Evolutionary conservation across 73 alveolate genomes (phyloP), one percentile per base, ranked within the genome.

Genomic region (Effrenium voratum): DNA sequence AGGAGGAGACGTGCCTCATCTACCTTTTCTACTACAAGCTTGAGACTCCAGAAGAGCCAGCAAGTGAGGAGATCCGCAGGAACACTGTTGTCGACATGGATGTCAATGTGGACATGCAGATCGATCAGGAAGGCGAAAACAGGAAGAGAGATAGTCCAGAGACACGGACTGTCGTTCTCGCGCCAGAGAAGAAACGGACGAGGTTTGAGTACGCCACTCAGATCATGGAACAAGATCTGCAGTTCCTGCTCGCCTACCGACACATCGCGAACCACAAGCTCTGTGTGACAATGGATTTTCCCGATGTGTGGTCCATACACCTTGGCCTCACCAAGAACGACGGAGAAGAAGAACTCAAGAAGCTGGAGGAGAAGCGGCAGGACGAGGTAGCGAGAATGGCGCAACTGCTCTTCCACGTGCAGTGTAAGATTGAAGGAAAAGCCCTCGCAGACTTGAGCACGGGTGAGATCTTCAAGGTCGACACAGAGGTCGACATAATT

Each of bases 1-100:
- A 10, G 73, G 94, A 86, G 5, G 94, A 86, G 40, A 34, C 43
- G 34, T 86, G 94, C 83, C 38, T 59, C 3, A 13, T 86, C 68
- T 86, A 86, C 82, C 19, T 86, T 26, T 86, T 34, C 94, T 86
- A 57, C 83, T 86, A 40, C 83, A 45, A 38, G 46, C 45, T 24
- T 0, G 5, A 28, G 22, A 24, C 22, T 1, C 49, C 10, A 2
- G 83, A 30, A 0, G 83, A 36, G 1, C 52, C 84, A 22, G 41
- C 2, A n/a, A 30, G 15, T 26, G 15, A 77, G 82, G 1, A 0
- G 45, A 13, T 0, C 24, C 43, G 41, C n/a, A 12, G 12, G 10
- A 24, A 24, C 1, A 0, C 5, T 43, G 4, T 43, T 8, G 40
- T 3, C 26, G 38, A 45, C 41, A 30, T 19, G 44, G n/a, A 2